Evolutionary conservation across 2,329 filamentous ascomycete genomes (phyloP).

Genomic region (Colletotrichum sp.): DNA sequence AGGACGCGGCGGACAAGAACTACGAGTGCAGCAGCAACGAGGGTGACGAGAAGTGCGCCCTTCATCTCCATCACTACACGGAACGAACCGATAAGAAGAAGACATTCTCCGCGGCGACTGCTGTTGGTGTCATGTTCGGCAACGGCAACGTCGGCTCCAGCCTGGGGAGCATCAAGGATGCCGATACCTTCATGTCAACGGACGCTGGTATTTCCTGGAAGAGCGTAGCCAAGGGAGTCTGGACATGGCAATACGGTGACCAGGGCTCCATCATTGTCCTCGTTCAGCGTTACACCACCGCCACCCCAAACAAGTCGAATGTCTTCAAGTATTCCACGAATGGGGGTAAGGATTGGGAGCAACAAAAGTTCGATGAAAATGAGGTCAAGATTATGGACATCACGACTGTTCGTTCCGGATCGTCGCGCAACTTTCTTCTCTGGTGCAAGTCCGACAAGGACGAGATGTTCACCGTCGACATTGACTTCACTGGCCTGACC

Average conservation of each 20-base stretch:
- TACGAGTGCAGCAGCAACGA: slow-evolving; percentile 70
- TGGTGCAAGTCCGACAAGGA: slow-evolving; percentile 72
- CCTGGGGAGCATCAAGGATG: slow-evolving; percentile 71
- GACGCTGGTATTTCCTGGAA: slow-evolving; percentile 93
- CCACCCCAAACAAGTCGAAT: slow-evolving; percentile 71
- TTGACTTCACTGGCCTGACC: slow-evolving; percentile 87
- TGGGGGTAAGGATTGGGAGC: slow-evolving; percentile 79
- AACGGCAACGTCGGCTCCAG: slow-evolving; percentile 85
- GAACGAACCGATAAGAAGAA: slow-evolving; percentile 82
- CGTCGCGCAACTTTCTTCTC: slow-evolving; percentile 87
- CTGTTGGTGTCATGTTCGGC: slow-evolving; percentile 89
- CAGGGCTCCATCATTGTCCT: slow-evolving; percentile 93
- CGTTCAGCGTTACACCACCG: slow-evolving; percentile 64
- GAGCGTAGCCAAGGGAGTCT: slow-evolving; percentile 83
- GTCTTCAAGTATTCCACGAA: slow-evolving; percentile 78
- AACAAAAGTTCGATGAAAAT: slow-evolving; percentile 74
- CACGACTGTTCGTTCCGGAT: slow-evolving; percentile 87
- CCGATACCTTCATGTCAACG: slow-evolving; percentile 87
- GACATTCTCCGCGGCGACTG: slow-evolving; percentile 87
- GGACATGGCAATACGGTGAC: slow-evolving; percentile 95
- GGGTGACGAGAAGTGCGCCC: slow-evolving; percentile 73
- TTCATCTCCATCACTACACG: slow-evolving; percentile 96
- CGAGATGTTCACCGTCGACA: slow-evolving; percentile 74
- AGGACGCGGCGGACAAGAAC: slow-evolving; percentile 72
- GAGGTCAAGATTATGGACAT: slow-evolving; percentile 80